Evolutionary conservation across 2,329 filamentous ascomycete species (phyloP).

Genomic region (Sclerotiophoma versabilis): DNA sequence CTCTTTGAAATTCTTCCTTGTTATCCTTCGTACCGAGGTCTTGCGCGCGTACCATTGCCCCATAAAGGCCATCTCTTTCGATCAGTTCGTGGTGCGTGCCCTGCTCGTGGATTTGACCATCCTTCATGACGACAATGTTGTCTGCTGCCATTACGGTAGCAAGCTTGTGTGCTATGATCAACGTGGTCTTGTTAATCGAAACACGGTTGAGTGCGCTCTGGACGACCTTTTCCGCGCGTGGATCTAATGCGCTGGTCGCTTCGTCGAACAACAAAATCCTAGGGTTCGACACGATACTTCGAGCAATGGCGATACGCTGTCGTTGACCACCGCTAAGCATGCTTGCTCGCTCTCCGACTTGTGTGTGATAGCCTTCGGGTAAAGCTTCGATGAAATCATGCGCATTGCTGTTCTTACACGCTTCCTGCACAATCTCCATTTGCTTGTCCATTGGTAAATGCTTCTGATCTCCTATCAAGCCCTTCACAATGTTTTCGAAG

Average conservation of each 20-base stretch:
- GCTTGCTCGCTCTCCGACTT: conserved; percentile 77
- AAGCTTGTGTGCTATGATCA: conserved; percentile 53
- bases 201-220: conserved; percentile 6
- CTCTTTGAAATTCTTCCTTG: conserved; percentile 1
- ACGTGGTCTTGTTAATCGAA: conserved; percentile 44
- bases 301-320: conserved; percentile 71
- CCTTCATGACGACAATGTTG: conserved; percentile 50
- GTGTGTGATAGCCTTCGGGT: conserved; percentile 76
- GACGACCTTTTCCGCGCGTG: conserved; percentile 42
- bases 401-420: conserved; percentile 72
- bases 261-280: conserved; percentile 22
- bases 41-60: conserved; percentile 24
- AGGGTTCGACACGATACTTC: conserved; percentile 33
- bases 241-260: conserved; percentile 13
- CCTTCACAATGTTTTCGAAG: conserved; percentile 83
- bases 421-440: conserved; percentile 7
- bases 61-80: conserved; percentile 22
- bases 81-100: conserved; percentile 37
- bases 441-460: conserved; percentile 32
- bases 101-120: conserved; percentile 49
- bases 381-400: conserved; percentile 84
- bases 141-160: conserved; percentile 50
- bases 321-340: conserved; percentile 76
- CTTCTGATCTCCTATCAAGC: conserved; percentile 72
- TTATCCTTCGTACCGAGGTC: conserved; percentile 37